Evolutionary conservation across 176 grass and related monocot species (phyloP).

Genomic region (Aegilops tauschii): DNA sequence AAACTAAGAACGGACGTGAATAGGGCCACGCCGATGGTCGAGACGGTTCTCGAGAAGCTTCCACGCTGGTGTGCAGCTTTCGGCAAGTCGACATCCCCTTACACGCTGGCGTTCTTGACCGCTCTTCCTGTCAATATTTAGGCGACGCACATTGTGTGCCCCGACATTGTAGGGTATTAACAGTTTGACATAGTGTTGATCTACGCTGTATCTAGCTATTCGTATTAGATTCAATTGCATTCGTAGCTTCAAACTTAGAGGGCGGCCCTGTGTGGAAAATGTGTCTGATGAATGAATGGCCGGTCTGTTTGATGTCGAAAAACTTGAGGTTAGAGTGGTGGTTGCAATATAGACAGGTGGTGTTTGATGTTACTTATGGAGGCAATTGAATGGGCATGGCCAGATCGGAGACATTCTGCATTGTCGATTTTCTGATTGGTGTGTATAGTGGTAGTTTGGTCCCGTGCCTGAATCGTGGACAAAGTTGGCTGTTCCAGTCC

Average conservation of each 20-base stretch:
- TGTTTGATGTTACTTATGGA: not conserved
- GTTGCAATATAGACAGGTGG: not conserved
- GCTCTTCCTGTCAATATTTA: slow-evolving; percentile 79
- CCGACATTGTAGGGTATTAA: not conserved
- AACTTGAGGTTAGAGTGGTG: not conserved
- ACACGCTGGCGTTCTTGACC: slow-evolving; percentile 77
- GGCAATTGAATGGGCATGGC: not conserved
- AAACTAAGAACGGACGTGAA: slow-evolving; percentile 82
- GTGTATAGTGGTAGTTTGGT: not conserved
- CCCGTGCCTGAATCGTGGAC: not conserved
- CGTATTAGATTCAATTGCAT: slow-evolving; percentile 32
- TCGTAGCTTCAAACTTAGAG: not conserved
- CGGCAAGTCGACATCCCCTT: slow-evolving; percentile 75
- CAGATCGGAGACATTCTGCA: not conserved
- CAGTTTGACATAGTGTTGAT: not conserved
- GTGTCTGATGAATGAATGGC: not conserved
- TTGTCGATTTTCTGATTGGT: not conserved
- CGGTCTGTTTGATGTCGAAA: not conserved
- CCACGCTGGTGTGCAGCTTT: slow-evolving; percentile 75
- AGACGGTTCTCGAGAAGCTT: slow-evolving; percentile 68
- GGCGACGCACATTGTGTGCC: not conserved
- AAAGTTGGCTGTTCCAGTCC: not conserved
- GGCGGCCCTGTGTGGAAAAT: not conserved
- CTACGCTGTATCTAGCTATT: slow-evolving; percentile 27
- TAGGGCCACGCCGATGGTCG: slow-evolving; percentile 55